A percentile compares a stretch with the other conserved stretches of the same genome.
Evolutionary conservation across 192 early-diverging fungal genomes (phyloP).

Genomic region (Mortierella hygrophila): DNA sequence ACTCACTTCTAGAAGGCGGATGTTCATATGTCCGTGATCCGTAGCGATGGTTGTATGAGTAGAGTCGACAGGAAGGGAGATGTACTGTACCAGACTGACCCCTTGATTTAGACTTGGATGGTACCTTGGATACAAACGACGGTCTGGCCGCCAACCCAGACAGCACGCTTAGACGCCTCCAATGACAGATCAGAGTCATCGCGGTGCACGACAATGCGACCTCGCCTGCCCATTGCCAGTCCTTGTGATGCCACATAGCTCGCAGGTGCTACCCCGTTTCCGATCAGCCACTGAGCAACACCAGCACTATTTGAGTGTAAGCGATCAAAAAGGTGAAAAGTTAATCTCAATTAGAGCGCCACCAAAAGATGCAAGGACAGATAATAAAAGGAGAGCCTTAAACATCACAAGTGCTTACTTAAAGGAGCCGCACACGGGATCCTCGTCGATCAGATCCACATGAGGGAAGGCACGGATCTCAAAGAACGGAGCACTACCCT

Average conservation of each 20-base stretch:
- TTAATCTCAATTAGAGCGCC: neutral
- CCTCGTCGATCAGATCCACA: conserved; percentile 11
- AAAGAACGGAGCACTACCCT: conserved; percentile 20
- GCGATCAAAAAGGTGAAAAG: neutral
- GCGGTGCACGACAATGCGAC: conserved; percentile 17
- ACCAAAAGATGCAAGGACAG: neutral
- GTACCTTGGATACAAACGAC: conserved; percentile 25
- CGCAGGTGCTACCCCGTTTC: conserved; percentile 16
- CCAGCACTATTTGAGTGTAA: conserved; percentile 16
- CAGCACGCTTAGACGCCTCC: conserved; percentile 2
- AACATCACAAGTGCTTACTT: conserved; percentile 4
- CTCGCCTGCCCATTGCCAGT: conserved; percentile 22
- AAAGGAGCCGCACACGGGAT: conserved; percentile 39
- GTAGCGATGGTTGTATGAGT: no score
- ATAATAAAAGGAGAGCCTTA: neutral
- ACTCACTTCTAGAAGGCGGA: no score
- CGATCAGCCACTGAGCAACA: conserved; percentile 42
- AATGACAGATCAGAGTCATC: conserved; percentile 21
- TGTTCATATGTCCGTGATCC: no score
- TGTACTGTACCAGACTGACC: neutral
- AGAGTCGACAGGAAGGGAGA: no score
- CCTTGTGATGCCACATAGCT: conserved; percentile 36
- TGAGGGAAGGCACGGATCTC: conserved; percentile 36
- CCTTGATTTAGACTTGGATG: conserved; percentile 9
- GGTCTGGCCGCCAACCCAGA: conserved; percentile 32